Percentiles rank a stretch among this genome's conserved stretches.
Conservation (phyloP, 768 basidiomycete genomes). For the Lactifluus hygrophoroides region DNA sequence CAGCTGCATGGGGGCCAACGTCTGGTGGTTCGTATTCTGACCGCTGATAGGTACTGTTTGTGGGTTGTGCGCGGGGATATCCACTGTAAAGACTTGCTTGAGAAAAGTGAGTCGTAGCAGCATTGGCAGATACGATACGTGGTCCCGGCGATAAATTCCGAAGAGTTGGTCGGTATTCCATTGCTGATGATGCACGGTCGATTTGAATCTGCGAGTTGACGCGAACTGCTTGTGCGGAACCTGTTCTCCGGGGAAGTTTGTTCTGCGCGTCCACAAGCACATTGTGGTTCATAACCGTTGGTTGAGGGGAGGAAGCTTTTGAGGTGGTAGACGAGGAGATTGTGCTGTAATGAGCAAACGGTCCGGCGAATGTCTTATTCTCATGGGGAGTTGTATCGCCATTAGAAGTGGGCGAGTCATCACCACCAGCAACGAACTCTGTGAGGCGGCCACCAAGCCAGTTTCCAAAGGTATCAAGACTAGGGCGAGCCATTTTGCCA, state of each 20-base stretch:
- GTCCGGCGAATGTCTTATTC: slow-evolving; percentile 48
- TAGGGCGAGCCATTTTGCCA: slow-evolving; percentile 82
- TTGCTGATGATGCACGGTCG: slow-evolving; percentile 69
- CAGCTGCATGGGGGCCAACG: background rate
- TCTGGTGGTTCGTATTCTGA: background rate
- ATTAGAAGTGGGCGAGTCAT: slow-evolving; percentile 29
- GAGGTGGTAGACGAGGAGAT: slow-evolving; percentile 81
- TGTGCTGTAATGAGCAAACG: slow-evolving; percentile 88
- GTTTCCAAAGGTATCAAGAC: slow-evolving; percentile 81
- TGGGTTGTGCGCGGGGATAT: slow-evolving; percentile 12
- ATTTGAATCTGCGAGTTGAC: slow-evolving; percentile 43
- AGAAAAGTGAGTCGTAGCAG: slow-evolving; percentile 44
- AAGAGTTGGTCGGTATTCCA: slow-evolving; percentile 51
- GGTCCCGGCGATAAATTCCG: slow-evolving; percentile 47
- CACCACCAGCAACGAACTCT: slow-evolving; percentile 89
- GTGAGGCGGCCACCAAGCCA: slow-evolving; percentile 91
- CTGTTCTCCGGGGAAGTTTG: slow-evolving; percentile 46
- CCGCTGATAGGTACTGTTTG: background rate
- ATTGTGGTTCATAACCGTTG: slow-evolving; percentile 32
- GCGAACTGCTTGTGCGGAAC: slow-evolving; percentile 59
- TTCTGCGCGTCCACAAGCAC: slow-evolving; percentile 27
- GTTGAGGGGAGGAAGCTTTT: slow-evolving; percentile 67
- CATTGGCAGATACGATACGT: slow-evolving; percentile 45
- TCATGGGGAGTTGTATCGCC: slow-evolving; percentile 31
- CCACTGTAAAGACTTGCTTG: slow-evolving; percentile 30